Evolutionary conservation across 768 basidiomycete species (phyloP), one percentile per base, ranked within the genome.

Genomic region (Xanthoconium stramineum): DNA sequence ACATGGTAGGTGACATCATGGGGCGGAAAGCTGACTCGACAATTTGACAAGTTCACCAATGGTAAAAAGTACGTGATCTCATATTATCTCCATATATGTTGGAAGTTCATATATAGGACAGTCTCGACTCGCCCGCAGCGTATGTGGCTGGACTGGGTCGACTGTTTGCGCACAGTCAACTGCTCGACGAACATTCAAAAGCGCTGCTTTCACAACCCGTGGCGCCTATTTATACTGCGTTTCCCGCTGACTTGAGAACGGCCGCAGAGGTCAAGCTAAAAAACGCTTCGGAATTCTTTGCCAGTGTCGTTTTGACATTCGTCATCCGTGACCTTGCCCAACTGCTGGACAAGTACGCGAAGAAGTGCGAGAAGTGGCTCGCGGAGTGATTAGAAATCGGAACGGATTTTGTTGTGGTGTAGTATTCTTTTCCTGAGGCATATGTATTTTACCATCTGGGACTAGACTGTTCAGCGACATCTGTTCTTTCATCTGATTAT

Each of bases 331-430:
- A 94, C 70, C 78, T 94, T 60, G 89, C 90, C 40, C 84, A 88
- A 65, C 74, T 95, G 48, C 78, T 95, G 58, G 94, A 95, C 78
- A 94, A 95, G 74, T 94, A 94, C 71, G 89, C 87, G 60, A 94
- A 94, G 80, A 90, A 91, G 70, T 91, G 90, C 73, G 92, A 92
- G 75, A 92, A 91, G 73, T 92, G 91, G 89, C 80, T 93, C 37
- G 89, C 85, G 37, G 91, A 94, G 68, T 93, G 77, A 78, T 58
- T 61, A 62, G 62, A 60, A 47, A 43, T 33, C 44, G 60, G 55
- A 53, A 40, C 33, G 57, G 61, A 65, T 66, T 58, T 57, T 57
- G 61, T 55, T 61, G 57, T 57, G 63, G 58, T 65, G 68, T 70
- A 65, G 51, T 60, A 53, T 63, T 60, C 57, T 63, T 60, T 61